A percentile compares a stretch with the other conserved stretches of the same genome.
These are phyloP conservation scores for Apodospora peruviana DNA, from an alignment of 495 filamentous ascomycete species.

Conservation along the genomic window DNA sequence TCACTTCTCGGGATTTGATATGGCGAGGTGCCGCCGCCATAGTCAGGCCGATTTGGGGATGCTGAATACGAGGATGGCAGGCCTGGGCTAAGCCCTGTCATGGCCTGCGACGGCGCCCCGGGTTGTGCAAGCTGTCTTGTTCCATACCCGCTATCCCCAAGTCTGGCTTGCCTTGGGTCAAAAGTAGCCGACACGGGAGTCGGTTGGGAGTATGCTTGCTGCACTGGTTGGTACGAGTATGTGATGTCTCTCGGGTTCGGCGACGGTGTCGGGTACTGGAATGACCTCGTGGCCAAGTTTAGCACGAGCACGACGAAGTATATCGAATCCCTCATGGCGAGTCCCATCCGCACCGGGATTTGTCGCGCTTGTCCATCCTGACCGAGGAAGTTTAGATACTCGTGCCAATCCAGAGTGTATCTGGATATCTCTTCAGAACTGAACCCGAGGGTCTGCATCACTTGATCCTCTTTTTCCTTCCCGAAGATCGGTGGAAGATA, in stretches of 20 bases:
- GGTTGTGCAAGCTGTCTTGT: constrained; percentile 24
- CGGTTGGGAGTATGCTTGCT: constrained; percentile 35
- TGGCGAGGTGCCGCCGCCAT: constrained; percentile 27
- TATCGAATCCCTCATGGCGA: constrained; percentile 48
- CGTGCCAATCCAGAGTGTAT: constrained; percentile 39
- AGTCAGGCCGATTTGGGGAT: constrained; percentile 35
- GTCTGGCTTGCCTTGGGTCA: constrained; percentile 32
- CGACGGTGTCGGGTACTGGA: constrained; percentile 39
- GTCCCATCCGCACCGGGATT: constrained; percentile 39
- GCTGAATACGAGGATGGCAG: constrained; percentile 31
- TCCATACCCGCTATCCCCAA: constrained; percentile 30
- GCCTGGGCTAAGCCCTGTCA: constrained; percentile 23
- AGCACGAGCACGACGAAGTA: constrained; percentile 48
- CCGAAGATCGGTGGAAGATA: constrained; percentile 51
- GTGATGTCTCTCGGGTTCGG: constrained; percentile 41
- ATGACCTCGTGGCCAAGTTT: constrained; percentile 23
- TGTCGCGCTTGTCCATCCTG: constrained; percentile 39
- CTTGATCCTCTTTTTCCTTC: constrained; percentile 40
- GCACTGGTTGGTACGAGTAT: constrained; percentile 38
- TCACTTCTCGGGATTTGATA: constrained; percentile 46
- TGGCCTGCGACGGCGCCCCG: constrained; percentile 25
- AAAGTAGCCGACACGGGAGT: constrained; percentile 38
- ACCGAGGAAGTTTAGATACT: constrained; percentile 44
- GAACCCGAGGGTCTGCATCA: constrained; percentile 45
- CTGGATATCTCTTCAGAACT: constrained; percentile 39